Conservation (phyloP, 176 grass and related monocot genomes). For the Miscanthus lutarioriparius region DNA sequence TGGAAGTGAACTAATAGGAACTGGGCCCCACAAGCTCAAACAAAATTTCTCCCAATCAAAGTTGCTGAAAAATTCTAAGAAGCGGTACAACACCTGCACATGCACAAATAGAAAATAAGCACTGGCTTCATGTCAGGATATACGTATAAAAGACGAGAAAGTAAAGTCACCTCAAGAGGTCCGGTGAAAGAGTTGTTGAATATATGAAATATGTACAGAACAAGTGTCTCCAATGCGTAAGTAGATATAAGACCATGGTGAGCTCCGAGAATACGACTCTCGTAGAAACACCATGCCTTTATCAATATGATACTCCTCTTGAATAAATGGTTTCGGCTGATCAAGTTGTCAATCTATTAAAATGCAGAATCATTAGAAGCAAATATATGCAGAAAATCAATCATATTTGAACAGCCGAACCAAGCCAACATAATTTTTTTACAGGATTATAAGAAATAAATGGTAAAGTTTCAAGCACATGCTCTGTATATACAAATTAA, state of each 20-base stretch:
- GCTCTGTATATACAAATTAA: conserved; percentile 12
- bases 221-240: conserved; percentile 94
- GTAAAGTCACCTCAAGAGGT: conserved; percentile 81
- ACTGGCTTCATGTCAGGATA: conserved; percentile 6
- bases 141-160: conserved; percentile 26
- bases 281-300: conserved; percentile 98
- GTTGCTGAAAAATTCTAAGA: conserved; percentile 96
- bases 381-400: conserved; percentile 39
- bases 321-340: conserved; percentile 82
- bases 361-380: conserved; percentile 41
- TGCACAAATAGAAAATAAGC: conserved; percentile 39
- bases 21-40: conserved; percentile 82
- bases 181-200: conserved; percentile 88
- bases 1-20: conserved; percentile 93
- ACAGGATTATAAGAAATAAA: conserved; percentile 19
- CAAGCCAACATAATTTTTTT: not conserved
- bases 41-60: conserved; percentile 96
- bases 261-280: conserved; percentile 97
- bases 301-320: conserved; percentile 98
- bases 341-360: conserved; percentile 70
- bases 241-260: conserved; percentile 99
- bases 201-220: conserved; percentile 98
- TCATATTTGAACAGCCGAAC: not conserved
- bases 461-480: not conserved
- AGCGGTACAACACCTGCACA: conserved; percentile 83